phyloP scores from a whole-genome alignment of 805 yeast species.

The Ogataea paraovalis region DNA sequence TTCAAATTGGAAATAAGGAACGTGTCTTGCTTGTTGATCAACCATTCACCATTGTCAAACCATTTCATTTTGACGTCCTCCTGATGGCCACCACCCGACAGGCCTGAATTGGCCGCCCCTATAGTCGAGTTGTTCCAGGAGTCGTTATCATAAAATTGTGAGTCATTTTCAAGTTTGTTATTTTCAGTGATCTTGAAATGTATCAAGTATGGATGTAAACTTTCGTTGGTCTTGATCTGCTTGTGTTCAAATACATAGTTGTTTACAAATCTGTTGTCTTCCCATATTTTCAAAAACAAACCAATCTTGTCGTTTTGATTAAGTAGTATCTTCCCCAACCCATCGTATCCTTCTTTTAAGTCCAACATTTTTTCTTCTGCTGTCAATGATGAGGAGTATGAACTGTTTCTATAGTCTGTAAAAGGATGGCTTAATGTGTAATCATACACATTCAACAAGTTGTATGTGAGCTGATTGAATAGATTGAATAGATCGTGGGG shows the following conservation, averaged over 20 bases:
- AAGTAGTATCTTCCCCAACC: slow-evolving; percentile 26
- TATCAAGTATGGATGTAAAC: slow-evolving; percentile 23
- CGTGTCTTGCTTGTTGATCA: slow-evolving; percentile 15
- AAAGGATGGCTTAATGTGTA: slow-evolving; percentile 8
- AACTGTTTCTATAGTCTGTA: background rate
- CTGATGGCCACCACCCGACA: background rate
- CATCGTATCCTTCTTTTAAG: slow-evolving; percentile 18
- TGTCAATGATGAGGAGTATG: background rate
- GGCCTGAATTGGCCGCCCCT: background rate
- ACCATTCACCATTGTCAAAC: slow-evolving; percentile 28
- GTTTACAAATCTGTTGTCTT: slow-evolving; percentile 27
- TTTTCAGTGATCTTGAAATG: slow-evolving; percentile 32
- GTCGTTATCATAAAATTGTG: slow-evolving; percentile 2
- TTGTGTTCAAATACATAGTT: slow-evolving; percentile 14
- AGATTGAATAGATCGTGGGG: slow-evolving; percentile 32
- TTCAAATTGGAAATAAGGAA: slow-evolving; percentile 17
- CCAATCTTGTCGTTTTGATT: slow-evolving; percentile 31
- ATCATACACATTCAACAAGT: slow-evolving; percentile 15
- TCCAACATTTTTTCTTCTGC: slow-evolving; percentile 9
- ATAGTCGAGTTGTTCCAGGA: background rate
- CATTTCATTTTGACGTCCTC: slow-evolving; percentile 17
- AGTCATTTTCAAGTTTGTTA: slow-evolving; percentile 8
- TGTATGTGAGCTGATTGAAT: slow-evolving; percentile 26
- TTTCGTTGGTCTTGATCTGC: slow-evolving; percentile 14
- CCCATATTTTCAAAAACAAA: slow-evolving; percentile 31